Evolutionary conservation across 768 basidiomycete genomes (phyloP).

Genomic region (Tulasnella sp.): DNA sequence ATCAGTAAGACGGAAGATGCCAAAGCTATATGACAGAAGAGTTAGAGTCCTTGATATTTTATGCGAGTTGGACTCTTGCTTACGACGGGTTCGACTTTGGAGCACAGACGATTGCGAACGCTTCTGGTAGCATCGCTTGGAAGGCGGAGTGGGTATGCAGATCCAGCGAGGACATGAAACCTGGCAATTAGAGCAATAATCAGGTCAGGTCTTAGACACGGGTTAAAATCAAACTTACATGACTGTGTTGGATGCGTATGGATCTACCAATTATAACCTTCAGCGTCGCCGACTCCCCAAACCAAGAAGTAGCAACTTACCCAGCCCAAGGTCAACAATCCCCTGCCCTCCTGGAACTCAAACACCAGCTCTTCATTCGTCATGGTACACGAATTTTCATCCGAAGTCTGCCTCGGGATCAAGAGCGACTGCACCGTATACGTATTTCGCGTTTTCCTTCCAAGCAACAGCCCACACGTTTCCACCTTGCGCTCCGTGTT

Average conservation of each 20-base stretch:
- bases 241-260: slow-evolving; percentile 89
- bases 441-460: slow-evolving; percentile 50
- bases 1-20: slow-evolving; percentile 83
- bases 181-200: slow-evolving; percentile 31
- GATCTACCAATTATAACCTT: slow-evolving; percentile 44
- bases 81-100: slow-evolving; percentile 71
- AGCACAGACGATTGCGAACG: slow-evolving; percentile 87
- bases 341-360: slow-evolving; percentile 73
- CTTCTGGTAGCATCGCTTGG: slow-evolving; percentile 83
- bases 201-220: not conserved
- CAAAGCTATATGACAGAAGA: slow-evolving; percentile 47
- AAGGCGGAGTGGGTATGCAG: slow-evolving; percentile 86
- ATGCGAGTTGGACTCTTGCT: slow-evolving; percentile 26
- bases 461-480: slow-evolving; percentile 80
- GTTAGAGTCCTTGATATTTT: not conserved
- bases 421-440: slow-evolving; percentile 72
- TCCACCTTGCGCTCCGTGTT: slow-evolving; percentile 76
- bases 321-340: slow-evolving; percentile 85
- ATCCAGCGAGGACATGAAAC: slow-evolving; percentile 93
- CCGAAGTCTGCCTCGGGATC: slow-evolving; percentile 82
- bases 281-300: not conserved
- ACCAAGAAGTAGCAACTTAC: slow-evolving; percentile 38
- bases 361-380: slow-evolving; percentile 81
- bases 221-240: slow-evolving; percentile 41
- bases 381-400: slow-evolving; percentile 89